These are phyloP conservation scores for Populus hybrid DNA, from an alignment of 441 rosid species.

Conservation along the genomic window DNA sequence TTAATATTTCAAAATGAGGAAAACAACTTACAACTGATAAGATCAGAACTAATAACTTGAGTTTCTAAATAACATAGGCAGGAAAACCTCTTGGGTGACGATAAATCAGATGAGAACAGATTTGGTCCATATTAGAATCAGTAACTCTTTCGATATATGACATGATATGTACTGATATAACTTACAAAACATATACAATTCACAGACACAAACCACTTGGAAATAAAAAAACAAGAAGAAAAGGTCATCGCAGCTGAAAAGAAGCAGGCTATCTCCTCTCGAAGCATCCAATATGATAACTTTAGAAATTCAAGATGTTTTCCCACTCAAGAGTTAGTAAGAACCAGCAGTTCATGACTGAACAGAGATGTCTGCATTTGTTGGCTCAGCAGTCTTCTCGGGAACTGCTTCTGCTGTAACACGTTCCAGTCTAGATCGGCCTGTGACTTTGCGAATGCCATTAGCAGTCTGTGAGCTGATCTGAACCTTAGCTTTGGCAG, in stretches of 20 bases:
- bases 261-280: constrained; percentile 31
- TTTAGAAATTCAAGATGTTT: constrained; percentile 25
- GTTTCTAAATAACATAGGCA: neutral
- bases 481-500: constrained; percentile 40
- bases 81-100: constrained; percentile 12
- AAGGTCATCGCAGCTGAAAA: constrained; percentile 23
- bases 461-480: constrained; percentile 32
- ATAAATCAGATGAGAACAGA: constrained; percentile 12
- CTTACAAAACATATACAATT: constrained; percentile 53
- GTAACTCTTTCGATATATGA: constrained; percentile 31
- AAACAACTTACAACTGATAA: neutral
- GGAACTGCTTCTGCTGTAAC: constrained; percentile 35
- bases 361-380: constrained; percentile 29
- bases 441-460: constrained; percentile 37
- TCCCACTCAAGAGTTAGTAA: constrained; percentile 28
- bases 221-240: neutral
- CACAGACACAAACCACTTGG: constrained; percentile 32
- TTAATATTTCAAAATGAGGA: neutral
- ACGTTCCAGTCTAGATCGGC: constrained; percentile 33
- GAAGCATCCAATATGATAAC: constrained; percentile 22
- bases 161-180: constrained; percentile 30
- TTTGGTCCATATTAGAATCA: constrained; percentile 29
- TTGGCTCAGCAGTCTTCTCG: constrained; percentile 26
- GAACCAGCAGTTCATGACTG: constrained; percentile 33
- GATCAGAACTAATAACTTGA: neutral